Percentiles rank a stretch among this genome's conserved stretches.
Conservation (phyloP, 495 filamentous ascomycete genomes). For the Cudoniella acicularis region DNA sequence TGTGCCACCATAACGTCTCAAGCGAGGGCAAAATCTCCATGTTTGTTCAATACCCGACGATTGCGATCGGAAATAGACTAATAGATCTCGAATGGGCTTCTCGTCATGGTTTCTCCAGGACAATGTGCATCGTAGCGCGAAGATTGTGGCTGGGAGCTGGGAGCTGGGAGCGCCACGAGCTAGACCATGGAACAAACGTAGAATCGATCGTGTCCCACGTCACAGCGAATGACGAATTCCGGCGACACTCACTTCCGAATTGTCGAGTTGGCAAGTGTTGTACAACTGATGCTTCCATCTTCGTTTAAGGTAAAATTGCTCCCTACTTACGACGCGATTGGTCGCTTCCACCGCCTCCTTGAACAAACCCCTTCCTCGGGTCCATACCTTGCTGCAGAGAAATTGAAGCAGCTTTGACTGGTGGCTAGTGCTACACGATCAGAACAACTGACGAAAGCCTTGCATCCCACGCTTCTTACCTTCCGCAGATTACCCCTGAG, state of each 20-base stretch:
- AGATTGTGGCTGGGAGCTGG: background rate
- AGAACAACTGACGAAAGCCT: background rate
- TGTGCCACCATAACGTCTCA: conserved; percentile 2
- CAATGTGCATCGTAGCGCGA: background rate
- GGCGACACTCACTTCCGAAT: background rate
- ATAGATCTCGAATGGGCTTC: background rate
- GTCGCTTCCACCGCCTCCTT: conserved; percentile 2
- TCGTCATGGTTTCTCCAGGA: background rate
- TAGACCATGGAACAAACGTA: background rate
- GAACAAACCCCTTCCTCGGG: background rate
- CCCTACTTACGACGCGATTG: conserved; percentile 2
- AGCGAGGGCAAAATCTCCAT: background rate
- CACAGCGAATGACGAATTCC: background rate
- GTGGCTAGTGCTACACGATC: background rate
- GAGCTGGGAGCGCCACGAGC: background rate
- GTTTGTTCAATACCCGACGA: background rate
- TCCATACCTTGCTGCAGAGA: conserved; percentile 2
- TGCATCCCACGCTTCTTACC: conserved; percentile 7
- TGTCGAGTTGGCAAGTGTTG: background rate
- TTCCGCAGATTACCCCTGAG: background rate
- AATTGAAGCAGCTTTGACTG: background rate
- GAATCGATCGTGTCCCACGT: background rate
- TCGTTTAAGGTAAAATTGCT: background rate
- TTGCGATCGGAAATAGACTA: background rate
- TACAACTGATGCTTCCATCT: background rate